Conservation (phyloP, 1,284 basidiomycete genomes). For the Leccinum griseonigrum region DNA sequence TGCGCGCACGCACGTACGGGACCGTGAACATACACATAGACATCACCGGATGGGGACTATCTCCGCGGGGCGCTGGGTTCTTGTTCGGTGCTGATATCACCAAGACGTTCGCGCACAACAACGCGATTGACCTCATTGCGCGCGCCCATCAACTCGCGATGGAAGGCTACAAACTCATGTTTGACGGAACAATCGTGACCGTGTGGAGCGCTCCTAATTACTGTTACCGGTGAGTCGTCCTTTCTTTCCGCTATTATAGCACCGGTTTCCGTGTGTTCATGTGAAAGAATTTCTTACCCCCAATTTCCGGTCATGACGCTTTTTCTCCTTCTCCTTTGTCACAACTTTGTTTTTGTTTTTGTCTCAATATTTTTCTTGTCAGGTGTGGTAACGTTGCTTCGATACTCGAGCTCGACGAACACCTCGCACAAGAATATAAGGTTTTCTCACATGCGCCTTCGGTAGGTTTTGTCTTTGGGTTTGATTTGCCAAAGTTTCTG, state of each 20-base stretch:
- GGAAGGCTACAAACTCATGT: conserved; percentile 99
- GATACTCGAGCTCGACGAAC: conserved; percentile 89
- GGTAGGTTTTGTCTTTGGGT: conserved; percentile 40
- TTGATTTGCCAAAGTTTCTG: background rate
- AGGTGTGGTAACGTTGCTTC: conserved; percentile 95
- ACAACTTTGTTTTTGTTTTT: background rate
- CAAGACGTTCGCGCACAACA: conserved; percentile 85
- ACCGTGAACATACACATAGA: conserved; percentile 42
- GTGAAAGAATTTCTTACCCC: background rate
- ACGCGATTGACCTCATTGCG: conserved; percentile 93
- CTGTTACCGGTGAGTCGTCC: conserved; percentile 76
- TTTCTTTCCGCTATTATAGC: background rate
- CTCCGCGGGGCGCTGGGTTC: conserved; percentile 95
- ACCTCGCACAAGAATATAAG: conserved; percentile 89
- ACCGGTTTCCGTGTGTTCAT: background rate
- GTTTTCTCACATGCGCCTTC: conserved; percentile 80
- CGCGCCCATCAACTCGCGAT: conserved; percentile 97
- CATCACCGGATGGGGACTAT: conserved; percentile 92
- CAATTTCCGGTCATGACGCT: conserved; percentile 22
- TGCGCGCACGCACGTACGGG: background rate
- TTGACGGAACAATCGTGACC: conserved; percentile 93
- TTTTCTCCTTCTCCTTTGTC: conserved; percentile 2
- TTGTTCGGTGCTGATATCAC: conserved; percentile 95
- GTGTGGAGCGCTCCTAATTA: conserved; percentile 99
- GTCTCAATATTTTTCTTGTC: conserved; percentile 14